Percentiles rank a stretch among this genome's conserved stretches.
Evolutionary conservation across 2,329 filamentous ascomycete genomes (phyloP).

Genomic region (Claviceps humidiphila): DNA sequence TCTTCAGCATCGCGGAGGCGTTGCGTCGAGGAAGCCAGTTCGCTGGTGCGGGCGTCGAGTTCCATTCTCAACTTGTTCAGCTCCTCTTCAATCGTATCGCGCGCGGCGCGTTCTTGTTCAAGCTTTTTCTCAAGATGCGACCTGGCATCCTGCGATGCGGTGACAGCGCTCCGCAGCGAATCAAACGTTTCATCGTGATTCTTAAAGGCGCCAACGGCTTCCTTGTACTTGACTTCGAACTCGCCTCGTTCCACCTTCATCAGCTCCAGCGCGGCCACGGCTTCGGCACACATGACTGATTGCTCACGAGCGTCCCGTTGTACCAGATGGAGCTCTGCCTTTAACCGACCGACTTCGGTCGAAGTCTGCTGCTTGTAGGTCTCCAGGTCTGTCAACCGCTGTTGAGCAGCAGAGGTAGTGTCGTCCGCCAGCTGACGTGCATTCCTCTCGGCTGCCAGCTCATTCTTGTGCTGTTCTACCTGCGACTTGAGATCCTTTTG

Average conservation of each 20-base stretch:
- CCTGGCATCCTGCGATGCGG: conserved; percentile 66
- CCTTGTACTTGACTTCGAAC: conserved; percentile 53
- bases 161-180: conserved; percentile 64
- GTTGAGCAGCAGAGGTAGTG: conserved; percentile 68
- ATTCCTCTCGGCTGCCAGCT: conserved; percentile 69
- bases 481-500: conserved; percentile 73
- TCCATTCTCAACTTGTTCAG: conserved; percentile 65
- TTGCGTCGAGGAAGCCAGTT: conserved; percentile 62
- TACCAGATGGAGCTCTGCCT: conserved; percentile 69
- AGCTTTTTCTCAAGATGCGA: conserved; percentile 66
- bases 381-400: conserved; percentile 73
- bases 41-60: conserved; percentile 65
- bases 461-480: conserved; percentile 52
- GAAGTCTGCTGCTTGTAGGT: conserved; percentile 70
- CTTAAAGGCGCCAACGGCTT: conserved; percentile 51
- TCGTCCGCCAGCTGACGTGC: conserved; percentile 80
- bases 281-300: conserved; percentile 62
- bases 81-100: conserved; percentile 65
- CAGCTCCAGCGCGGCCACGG: conserved; percentile 59
- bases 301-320: conserved; percentile 73
- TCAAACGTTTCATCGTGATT: conserved; percentile 60
- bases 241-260: conserved; percentile 81
- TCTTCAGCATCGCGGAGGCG: conserved; percentile 78
- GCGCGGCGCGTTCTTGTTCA: conserved; percentile 64
- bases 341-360: conserved; percentile 71